A percentile compares a stretch with the other conserved stretches of the same genome.
Evolutionary conservation across 1,284 basidiomycete genomes (phyloP).

Genomic region (Fistulina hepatica): DNA sequence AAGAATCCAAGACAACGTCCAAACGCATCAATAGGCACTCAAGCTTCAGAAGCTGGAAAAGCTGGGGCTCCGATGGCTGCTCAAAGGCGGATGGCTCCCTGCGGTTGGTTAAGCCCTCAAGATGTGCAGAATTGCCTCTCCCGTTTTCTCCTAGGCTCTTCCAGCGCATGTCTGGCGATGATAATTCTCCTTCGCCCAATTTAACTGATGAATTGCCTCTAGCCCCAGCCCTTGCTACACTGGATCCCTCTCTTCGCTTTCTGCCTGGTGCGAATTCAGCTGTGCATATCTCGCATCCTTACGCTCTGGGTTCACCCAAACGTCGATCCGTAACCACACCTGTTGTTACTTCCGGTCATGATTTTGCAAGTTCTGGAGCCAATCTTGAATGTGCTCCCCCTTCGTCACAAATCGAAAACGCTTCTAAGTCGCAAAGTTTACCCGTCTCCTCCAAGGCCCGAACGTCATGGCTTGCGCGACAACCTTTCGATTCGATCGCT

Average conservation of each 20-base stretch:
- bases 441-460: background rate
- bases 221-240: constrained; percentile 14
- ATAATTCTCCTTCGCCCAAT: background rate
- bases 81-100: constrained; percentile 16
- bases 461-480: background rate
- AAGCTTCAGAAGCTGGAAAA: constrained; percentile 18
- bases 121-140: constrained; percentile 12
- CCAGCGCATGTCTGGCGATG: background rate
- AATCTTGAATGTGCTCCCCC: constrained; percentile 4
- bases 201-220: constrained; percentile 8
- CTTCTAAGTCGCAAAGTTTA: background rate
- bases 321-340: constrained; percentile 2
- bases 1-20: background rate
- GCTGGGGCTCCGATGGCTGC: constrained; percentile 15
- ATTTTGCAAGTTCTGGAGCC: too few relatives aligned
- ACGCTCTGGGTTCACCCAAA: constrained; percentile 17
- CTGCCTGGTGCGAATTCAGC: constrained; percentile 3
- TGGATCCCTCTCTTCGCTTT: constrained; percentile 7
- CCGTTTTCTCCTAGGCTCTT: constrained; percentile 13
- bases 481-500: background rate
- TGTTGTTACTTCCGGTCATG: background rate
- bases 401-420: constrained; percentile 4
- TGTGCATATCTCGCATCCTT: constrained; percentile 22
- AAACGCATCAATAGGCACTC: constrained; percentile 16
- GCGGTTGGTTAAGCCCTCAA: constrained; percentile 15